phyloP scores from a whole-genome alignment of 140 eudicot species.

The Flaveria floridana region DNA sequence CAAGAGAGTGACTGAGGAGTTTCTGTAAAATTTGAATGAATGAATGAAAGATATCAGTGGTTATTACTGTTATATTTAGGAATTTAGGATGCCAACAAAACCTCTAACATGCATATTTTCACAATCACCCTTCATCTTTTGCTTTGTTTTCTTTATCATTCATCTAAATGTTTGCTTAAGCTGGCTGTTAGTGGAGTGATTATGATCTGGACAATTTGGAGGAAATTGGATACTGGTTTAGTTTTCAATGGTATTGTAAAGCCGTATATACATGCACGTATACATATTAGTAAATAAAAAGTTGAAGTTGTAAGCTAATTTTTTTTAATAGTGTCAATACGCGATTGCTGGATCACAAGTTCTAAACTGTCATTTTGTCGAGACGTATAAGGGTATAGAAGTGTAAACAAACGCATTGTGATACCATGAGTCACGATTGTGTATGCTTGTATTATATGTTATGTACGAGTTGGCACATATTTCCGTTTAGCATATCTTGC shows the following conservation, averaged over 20 bases:
- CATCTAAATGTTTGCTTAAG: neutral
- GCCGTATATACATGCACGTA: too few species aligned
- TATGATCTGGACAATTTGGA: neutral
- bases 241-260: neutral
- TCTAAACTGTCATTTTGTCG: too few species aligned
- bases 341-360: too few species aligned
- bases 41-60: neutral
- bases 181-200: neutral
- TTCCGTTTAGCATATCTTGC: too few species aligned
- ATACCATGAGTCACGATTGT: too few species aligned
- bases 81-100: neutral
- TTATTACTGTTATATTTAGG: neutral
- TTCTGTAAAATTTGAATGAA: neutral
- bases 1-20: neutral
- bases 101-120: constrained; percentile 9
- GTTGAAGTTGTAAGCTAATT: too few species aligned
- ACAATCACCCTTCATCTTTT: constrained; percentile 29
- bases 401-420: too few species aligned
- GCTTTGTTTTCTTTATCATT: neutral
- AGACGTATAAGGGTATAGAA: too few species aligned
- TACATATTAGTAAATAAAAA: too few species aligned
- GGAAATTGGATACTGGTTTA: neutral
- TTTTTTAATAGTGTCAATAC: too few species aligned
- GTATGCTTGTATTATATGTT: too few species aligned
- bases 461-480: neutral